Evolutionary conservation across 2,329 filamentous ascomycete genomes (phyloP), one percentile per base, ranked within the genome.

Genomic region (Sclerotinia sclerotiorum): DNA sequence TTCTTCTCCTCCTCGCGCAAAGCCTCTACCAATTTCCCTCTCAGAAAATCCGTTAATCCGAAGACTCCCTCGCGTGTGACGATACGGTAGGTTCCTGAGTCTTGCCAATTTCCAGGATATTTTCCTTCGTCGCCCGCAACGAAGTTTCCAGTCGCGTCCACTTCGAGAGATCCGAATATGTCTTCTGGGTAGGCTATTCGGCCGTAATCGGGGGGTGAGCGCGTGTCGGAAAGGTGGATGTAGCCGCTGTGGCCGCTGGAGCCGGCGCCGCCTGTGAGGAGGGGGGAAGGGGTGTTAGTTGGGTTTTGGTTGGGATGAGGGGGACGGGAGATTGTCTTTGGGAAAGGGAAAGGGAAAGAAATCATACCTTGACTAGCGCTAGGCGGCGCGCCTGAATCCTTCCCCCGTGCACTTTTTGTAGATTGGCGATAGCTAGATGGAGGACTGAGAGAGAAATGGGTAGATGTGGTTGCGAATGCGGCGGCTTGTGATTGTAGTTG

Each of bases 121-220:
- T 54, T 64, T 13, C 54, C 64, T 15, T 44, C 44, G 35, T 71
- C 62, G 35, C 70, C 71, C 39, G 72, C 76, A 7, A 74, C 72
- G 64, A 90, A 84, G 39, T 83, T 76, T 0, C 88, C 88, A 8
- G 79, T 72, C 1, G 81, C 82, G 74, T 89, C 82, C 6, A 90
- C 88, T 75, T 90, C 85, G 52, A 90, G 82, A 71, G 88, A 90
- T 49, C 88, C 88, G 66, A 91, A 80, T 49, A 91, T 91, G 74
- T 91, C 88, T 74, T 90, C 88, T 1, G 88, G 88, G 82, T 85
- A 90, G 2, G 88, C 87, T 75, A 90, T 90, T 65, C 88, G 79
- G 21, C 88, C 88, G 81, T 84, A 90, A 73, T 89, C 88, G 0
- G 87, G 88, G 2, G 87, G 87, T 64, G 88, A 89, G 65, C 88